Evolutionary conservation across 164 flowering plant genomes (phyloP), one percentile per base, ranked within the genome.

Genomic region (Kingdonia uniflora): DNA sequence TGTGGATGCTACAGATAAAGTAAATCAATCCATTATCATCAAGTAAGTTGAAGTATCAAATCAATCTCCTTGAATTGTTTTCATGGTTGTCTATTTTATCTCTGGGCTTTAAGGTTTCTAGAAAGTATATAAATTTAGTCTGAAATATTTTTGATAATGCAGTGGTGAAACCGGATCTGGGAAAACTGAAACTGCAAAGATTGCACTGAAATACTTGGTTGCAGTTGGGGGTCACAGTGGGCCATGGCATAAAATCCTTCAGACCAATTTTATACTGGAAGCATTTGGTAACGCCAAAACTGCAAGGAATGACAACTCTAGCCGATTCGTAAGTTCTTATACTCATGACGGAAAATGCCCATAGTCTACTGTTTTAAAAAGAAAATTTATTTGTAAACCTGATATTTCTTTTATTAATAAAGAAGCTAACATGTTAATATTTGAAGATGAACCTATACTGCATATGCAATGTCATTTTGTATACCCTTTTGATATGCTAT

Each of bases 201-300:
- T 78, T 58, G 85, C 84, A 19, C 78, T 88, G 81, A 80, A 75
- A 50, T 85, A 81, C 64, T 70, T 88, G 73, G 80, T 81, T 68
- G 60, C 80, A 40, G 68, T 83, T 68, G 80, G 89, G 50, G 85
- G 92, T 58, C 81, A 72, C 23, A 66, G 59, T 55, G 84, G 81
- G n/a, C 58, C 81, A 51, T 85, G 79, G 59, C 6, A 56, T 57
- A 76, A 72, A 71, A 60, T 88, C 49, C 77, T 72, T 40, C 73
- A 79, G 63, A 74, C 87, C 14, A 83, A 74, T 68, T 60, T 55
- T 65, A 79, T 88, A 50, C 74, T 85, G 56, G 95, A 85, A 76
- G 90, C 99, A 55, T 89, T 94, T 85, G 99, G 99, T 25, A 89
- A 94, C 73, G 96, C 99, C 25, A 89, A 89, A 75, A 89, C 99